Evolutionary conservation across 202 grass and related monocot species (phyloP), one percentile per base, ranked within the genome.

Genomic region (Saccharum hybrid): DNA sequence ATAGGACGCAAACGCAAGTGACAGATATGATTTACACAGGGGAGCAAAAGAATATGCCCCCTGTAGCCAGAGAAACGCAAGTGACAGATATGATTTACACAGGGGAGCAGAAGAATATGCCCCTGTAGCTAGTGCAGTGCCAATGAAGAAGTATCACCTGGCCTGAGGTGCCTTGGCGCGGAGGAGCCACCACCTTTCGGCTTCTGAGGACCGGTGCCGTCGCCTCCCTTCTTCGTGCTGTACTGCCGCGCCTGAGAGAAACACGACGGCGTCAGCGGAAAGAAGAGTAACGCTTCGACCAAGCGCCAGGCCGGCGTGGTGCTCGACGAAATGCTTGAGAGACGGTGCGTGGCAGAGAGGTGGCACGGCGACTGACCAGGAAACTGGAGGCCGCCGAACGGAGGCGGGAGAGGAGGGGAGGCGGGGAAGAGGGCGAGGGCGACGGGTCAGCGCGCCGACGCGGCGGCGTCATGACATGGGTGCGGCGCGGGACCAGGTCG

Each of bases 241-340:
- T 90, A 86, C 33, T 68, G 75, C 80, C 79, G 69, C 31, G 33
- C 76, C 94, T 94, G 81, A 66, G 3, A 68, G 22, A 8, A 60
- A 34, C 26, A 52, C 13, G 14, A 13, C 21, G 49, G 63, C 4
- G 21, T 51, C 22, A 59, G 16, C 9, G 8, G 37, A 37, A 10
- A 28, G 5, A 45, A 68, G 54, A 42, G 3, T 1, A 64, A 6
- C 3, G 38, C 5, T 12, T 28, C 13, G n/a, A 40, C 15, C 9
- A 33, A 78, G 83, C 64, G 51, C 30, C 48, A 10, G 23, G 59
- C 71, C 52, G 41, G 39, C 22, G 52, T 86, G 68, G 73, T 82
- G 90, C 80, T 93, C 90, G 90, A 91, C 48, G 79, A 68, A 89
- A 88, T 86, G 87, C 75, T 16, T n/a, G 42, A 85, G 0, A 26